These are phyloP conservation scores for Ambispora gerdemannii DNA, from an alignment of 192 early-diverging fungal genomes.

Conservation along the genomic window DNA sequence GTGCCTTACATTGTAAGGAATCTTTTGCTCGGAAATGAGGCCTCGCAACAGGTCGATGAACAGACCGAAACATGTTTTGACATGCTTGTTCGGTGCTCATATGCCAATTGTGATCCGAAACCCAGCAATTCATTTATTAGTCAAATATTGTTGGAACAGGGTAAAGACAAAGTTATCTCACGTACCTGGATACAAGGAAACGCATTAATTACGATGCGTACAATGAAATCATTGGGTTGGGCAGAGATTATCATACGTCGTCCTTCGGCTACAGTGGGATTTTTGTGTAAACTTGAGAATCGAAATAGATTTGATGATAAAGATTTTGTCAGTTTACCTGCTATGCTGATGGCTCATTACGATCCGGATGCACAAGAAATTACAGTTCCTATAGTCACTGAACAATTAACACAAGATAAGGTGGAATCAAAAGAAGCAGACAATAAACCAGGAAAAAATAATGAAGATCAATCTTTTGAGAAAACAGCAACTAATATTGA, in stretches of 20 bases:
- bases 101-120: constrained; percentile 65
- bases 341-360: constrained; percentile 50
- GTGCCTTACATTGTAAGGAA: constrained; percentile 78
- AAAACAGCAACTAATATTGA: background rate
- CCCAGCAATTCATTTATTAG: constrained; percentile 52
- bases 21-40: constrained; percentile 61
- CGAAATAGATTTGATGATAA: constrained; percentile 46
- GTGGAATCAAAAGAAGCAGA: too few relatives aligned
- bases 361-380: constrained; percentile 40
- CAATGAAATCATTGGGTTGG: constrained; percentile 65
- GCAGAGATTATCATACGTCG: constrained; percentile 80
- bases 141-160: constrained; percentile 50
- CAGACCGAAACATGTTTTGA: constrained; percentile 91
- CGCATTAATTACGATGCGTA: constrained; percentile 74
- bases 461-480: background rate
- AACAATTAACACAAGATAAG: background rate
- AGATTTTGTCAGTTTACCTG: constrained; percentile 49
- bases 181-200: constrained; percentile 86
- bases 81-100: constrained; percentile 85
- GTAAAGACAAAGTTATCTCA: constrained; percentile 47
- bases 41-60: constrained; percentile 63
- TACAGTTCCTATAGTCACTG: background rate
- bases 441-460: background rate
- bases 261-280: constrained; percentile 71
- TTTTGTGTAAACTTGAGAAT: constrained; percentile 70